Evolutionary conservation across 2,329 filamentous ascomycete genomes (phyloP), one percentile per base, ranked within the genome.

Genomic region (Fusarium sp.): DNA sequence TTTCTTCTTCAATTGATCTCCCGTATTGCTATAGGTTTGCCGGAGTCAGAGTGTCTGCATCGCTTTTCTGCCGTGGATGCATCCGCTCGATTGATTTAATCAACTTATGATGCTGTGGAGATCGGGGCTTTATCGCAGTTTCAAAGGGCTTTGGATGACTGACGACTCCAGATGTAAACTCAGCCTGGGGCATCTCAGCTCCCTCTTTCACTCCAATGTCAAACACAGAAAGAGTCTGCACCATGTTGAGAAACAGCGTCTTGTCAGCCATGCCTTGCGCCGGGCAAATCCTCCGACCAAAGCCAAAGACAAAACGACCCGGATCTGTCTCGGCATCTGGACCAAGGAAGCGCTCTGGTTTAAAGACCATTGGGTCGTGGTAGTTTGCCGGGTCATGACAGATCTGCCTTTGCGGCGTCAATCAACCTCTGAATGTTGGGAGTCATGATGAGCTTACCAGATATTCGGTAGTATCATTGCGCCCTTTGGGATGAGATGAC

Each of bases 191-290:
- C n/a, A 42, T 35, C 10, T 64, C 23, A 7, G 16, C 25, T 11
- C 48, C 38, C 5, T 45, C 31, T 19, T 42, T 44, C 7, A 49
- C 14, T 9, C 27, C 60, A 7, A 87, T 79, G 10, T 80, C 76
- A 60, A 88, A 88, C 0, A 83, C 84, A 0, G 86, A 79, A 6
- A 89, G 78, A 0, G 81, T 77, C 42, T 84, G 85, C 1, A 79
- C 84, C 27, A 82, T 70, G 7, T 67, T 81, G 21, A 82, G 67
- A 58, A 77, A 82, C 5, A 81, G 21, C 11, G 76, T 70, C 8
- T 74, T 61, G 19, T 78, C 75, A 1, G 79, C 76, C 14, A 82
- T 66, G 25, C 73, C 64, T 1, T 75, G 73, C 0, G 80, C 81
- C 1, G 80, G 77, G 31, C 81, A 82, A 15, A 79, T 73, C 4